phyloP scores from a whole-genome alignment of 2,329 filamentous ascomycete species.

The Gliomastix tumulicola region DNA sequence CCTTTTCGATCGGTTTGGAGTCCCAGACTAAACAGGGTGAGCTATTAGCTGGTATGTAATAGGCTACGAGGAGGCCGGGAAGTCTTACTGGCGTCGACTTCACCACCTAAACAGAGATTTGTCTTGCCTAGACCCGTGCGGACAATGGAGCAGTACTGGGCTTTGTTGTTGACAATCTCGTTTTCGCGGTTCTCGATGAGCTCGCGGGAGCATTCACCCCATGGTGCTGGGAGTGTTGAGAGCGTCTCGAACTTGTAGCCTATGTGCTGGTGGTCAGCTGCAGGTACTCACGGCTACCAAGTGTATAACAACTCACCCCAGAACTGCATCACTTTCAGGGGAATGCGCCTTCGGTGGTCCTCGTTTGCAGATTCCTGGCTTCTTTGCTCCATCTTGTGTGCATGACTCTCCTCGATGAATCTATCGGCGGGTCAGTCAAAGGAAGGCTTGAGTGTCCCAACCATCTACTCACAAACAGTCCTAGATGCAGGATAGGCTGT shows the following conservation, averaged over 20 bases:
- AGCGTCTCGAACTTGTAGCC: conserved; percentile 97
- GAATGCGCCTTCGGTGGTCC: conserved; percentile 28
- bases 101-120: conserved; percentile 75
- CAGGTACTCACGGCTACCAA: not conserved
- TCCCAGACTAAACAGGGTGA: conserved; percentile 61
- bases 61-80: not conserved
- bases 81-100: conserved; percentile 76
- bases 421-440: conserved; percentile 37
- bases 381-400: conserved; percentile 59
- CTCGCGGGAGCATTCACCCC: conserved; percentile 64
- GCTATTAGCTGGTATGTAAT: not conserved
- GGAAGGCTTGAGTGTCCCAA: too few relatives aligned
- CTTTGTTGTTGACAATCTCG: conserved; percentile 75
- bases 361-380: conserved; percentile 35
- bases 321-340: conserved; percentile 80
- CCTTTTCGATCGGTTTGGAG: conserved; percentile 59
- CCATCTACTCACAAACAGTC: too few relatives aligned
- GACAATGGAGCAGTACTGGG: conserved; percentile 93
- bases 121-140: conserved; percentile 76
- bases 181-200: conserved; percentile 72
- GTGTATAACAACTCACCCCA: conserved; percentile 57
- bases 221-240: conserved; percentile 66
- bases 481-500: too few relatives aligned
- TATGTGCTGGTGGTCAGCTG: too few relatives aligned
- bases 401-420: conserved; percentile 89